These are phyloP conservation scores for Dictyostelium citrinum DNA, from an alignment of 78 protist genomes.

Conservation along the genomic window DNA sequence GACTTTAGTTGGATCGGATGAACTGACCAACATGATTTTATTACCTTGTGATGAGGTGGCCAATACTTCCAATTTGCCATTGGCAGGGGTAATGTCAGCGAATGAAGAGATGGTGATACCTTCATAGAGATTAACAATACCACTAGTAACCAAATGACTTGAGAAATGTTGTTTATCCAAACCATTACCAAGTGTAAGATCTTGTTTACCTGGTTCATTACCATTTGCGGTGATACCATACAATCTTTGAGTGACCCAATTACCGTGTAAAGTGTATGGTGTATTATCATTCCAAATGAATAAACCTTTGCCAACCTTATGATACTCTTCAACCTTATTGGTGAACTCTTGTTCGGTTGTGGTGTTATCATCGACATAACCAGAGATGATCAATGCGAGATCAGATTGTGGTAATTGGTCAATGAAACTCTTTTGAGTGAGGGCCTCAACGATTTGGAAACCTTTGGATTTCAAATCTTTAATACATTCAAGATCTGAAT, in stretches of 20 bases:
- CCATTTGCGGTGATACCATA: background rate
- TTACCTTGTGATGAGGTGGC: background rate
- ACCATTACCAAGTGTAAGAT: background rate
- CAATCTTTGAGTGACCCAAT: background rate
- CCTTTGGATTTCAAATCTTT: conserved; percentile 24
- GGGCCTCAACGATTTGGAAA: background rate
- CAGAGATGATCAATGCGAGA: conserved; percentile 17
- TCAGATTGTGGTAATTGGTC: background rate
- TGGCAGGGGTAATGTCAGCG: background rate
- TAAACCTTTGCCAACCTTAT: conserved; percentile 48
- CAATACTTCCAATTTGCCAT: background rate
- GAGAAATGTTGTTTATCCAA: background rate
- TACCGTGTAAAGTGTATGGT: background rate
- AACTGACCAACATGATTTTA: background rate
- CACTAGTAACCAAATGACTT: conserved; percentile 39
- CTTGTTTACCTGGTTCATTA: background rate
- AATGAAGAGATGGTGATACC: background rate
- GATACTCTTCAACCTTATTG: background rate
- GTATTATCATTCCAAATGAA: background rate
- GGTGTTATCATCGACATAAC: background rate
- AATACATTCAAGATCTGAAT: background rate
- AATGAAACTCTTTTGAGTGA: conserved; percentile 11
- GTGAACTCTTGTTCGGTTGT: background rate
- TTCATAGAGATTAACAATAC: conserved; percentile 16
- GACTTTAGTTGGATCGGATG: background rate